A percentile compares a stretch with the other conserved stretches of the same genome.
phyloP scores from a whole-genome alignment of 2,329 filamentous ascomycete species.

The Endothia cerciana region DNA sequence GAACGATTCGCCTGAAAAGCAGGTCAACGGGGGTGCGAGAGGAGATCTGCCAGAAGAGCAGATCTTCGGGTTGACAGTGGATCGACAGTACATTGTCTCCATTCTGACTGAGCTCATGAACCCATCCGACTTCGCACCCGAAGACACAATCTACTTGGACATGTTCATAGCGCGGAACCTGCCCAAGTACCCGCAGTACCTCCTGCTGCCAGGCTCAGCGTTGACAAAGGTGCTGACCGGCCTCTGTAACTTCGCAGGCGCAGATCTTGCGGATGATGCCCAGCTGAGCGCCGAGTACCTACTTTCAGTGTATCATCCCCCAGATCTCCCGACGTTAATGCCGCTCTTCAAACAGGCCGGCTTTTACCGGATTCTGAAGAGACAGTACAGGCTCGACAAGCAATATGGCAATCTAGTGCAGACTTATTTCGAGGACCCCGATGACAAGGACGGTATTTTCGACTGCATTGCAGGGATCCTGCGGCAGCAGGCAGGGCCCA shows the following conservation, averaged over 20 bases:
- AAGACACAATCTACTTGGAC: constrained; percentile 91
- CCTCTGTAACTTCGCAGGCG: constrained; percentile 81
- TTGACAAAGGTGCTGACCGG: constrained; percentile 80
- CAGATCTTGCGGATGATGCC: constrained; percentile 85
- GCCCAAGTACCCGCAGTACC: constrained; percentile 95
- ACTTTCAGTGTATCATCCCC: constrained; percentile 88
- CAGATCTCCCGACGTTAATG: constrained; percentile 76
- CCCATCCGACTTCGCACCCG: constrained; percentile 70
- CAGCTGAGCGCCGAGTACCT: constrained; percentile 97
- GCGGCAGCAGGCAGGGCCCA: constrained; percentile 64
- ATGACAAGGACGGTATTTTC: constrained; percentile 77
- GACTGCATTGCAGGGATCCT: constrained; percentile 78
- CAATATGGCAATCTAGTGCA: constrained; percentile 79
- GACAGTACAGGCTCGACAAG: constrained; percentile 78
- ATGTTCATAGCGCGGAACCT: constrained; percentile 98
- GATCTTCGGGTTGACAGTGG: constrained; percentile 72
- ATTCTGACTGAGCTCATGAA: constrained; percentile 93
- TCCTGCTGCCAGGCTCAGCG: constrained; percentile 85
- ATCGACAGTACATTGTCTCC: constrained; percentile 89
- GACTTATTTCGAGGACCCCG: constrained; percentile 82
- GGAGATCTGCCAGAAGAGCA: constrained; percentile 66
- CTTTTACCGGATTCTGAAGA: constrained; percentile 91
- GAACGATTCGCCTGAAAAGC: constrained; percentile 74
- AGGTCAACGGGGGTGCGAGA: constrained; percentile 55
- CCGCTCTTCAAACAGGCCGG: constrained; percentile 76